Evolutionary conservation across 192 early-diverging fungal species (phyloP).

Genomic region (Entomortierella beljakovae): DNA sequence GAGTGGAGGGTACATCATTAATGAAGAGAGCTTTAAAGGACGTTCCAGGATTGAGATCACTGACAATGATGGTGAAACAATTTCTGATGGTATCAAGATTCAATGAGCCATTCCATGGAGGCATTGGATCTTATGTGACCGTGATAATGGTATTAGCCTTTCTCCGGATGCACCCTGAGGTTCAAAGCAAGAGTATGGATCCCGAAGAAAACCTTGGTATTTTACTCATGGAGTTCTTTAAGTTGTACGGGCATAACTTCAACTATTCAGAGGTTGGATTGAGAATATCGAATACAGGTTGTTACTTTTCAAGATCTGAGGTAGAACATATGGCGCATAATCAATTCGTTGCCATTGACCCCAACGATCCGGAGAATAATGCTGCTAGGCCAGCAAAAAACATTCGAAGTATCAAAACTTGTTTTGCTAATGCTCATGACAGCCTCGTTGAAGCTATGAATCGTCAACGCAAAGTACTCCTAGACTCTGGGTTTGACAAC

Average conservation of each 20-base stretch:
- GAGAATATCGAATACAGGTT: constrained; percentile 61
- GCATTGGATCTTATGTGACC: constrained; percentile 88
- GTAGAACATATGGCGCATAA: neutral
- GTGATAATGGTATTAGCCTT: constrained; percentile 83
- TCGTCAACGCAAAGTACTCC: neutral
- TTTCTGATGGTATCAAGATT: constrained; percentile 78
- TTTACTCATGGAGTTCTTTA: constrained; percentile 93
- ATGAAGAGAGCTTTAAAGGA: constrained; percentile 69
- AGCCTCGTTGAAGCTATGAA: neutral
- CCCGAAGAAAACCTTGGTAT: constrained; percentile 85
- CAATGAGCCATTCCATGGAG: constrained; percentile 93
- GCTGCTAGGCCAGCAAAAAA: neutral
- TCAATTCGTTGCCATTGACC: constrained; percentile 20
- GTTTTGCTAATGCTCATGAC: neutral
- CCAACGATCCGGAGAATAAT: constrained; percentile 18
- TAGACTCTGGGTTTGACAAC: neutral
- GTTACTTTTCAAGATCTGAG: constrained; percentile 8
- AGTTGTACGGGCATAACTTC: constrained; percentile 88
- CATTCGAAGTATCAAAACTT: neutral
- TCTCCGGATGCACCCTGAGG: constrained; percentile 85
- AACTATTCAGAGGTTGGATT: constrained; percentile 79
- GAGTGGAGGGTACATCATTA: constrained; percentile 69
- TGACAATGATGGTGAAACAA: constrained; percentile 89
- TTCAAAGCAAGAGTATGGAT: constrained; percentile 73
- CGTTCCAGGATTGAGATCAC: constrained; percentile 72